A percentile compares a stretch with the other conserved stretches of the same genome.
Evolutionary conservation across 2,329 filamentous ascomycete species (phyloP).

Genomic region (Neonectria coccinea): DNA sequence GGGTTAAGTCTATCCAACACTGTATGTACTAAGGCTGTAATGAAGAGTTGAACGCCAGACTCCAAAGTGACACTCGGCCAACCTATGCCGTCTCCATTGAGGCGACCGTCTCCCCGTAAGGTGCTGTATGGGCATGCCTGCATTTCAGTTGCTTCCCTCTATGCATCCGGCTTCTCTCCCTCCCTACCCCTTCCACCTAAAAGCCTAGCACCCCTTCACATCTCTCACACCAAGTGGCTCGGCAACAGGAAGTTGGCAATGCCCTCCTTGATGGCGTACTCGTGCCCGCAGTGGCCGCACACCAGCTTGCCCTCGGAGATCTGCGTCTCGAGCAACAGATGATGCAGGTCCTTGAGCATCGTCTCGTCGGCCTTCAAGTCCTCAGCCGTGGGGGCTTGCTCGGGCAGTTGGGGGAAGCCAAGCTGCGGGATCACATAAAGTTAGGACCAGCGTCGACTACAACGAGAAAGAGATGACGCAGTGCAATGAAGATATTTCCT

Average conservation of each 20-base stretch:
- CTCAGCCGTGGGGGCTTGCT: conserved; percentile 70
- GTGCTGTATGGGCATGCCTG: conserved; percentile 1
- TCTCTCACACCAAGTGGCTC: conserved; percentile 79
- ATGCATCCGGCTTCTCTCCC: background rate
- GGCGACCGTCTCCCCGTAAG: conserved; percentile 13
- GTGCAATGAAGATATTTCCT: background rate
- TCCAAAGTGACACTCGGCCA: conserved; percentile 31
- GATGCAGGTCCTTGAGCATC: conserved; percentile 81
- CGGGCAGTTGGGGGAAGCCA: conserved; percentile 80
- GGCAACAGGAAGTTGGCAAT: conserved; percentile 97
- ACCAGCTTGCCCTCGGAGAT: conserved; percentile 89
- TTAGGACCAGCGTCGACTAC: conserved; percentile 16
- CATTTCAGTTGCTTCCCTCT: background rate
- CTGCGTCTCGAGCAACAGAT: conserved; percentile 87
- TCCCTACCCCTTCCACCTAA: background rate
- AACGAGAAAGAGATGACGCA: background rate
- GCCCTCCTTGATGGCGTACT: conserved; percentile 94
- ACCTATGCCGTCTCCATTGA: conserved; percentile 9
- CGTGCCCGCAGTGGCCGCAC: conserved; percentile 91
- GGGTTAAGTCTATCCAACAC: conserved; percentile 22
- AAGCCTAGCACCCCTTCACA: background rate
- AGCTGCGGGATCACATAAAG: conserved; percentile 64
- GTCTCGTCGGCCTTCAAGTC: conserved; percentile 75
- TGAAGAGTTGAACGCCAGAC: conserved; percentile 42
- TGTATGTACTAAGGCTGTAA: conserved; percentile 29